Evolutionary conservation across 345 rosid species (phyloP), one percentile per base, ranked within the genome.

Genomic region (Aurinia saxatilis): DNA sequence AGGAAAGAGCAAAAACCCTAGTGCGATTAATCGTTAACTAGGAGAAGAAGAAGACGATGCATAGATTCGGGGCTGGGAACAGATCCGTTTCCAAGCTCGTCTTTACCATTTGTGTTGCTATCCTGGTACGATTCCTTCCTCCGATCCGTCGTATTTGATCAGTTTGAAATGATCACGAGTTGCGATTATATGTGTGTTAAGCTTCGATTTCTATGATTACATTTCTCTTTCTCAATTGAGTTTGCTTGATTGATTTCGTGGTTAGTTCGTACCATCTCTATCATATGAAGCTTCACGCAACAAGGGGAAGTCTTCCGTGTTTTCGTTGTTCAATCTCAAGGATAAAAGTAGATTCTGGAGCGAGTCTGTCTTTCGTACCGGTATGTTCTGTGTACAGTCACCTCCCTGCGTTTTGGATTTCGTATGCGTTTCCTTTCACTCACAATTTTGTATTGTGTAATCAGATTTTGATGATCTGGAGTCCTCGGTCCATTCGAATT

Each of bases 301-400:
- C 51, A 63, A 72, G 34, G 80, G 68, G 12, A 84, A 37, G 57
- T 71, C 83, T 51, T 90, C 99, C 0, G 86, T 90, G 39, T 87
- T 93, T 57, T 93, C 99, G 17, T 72, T 93, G 78, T 93, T 93
- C 74, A 93, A 87, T 70, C 90, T 93, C 67, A 87, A 66, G 67
- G 95, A 80, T 16, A 85, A 76, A 78, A 93, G 92, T 79, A 81
- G 80, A 72, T 93, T 84, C 68, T 93, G 99, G 99, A 90, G 87
- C 50, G 97, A 93, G 77, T 65, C 88, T 70, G 90, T 90, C 39
- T 75, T 93, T 40, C 95, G 83, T 35, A 72, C 67, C 13, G 90
- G 96, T 73, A 79, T 25, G 55, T 41, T 57, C 47, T 50, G 1
- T 57, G 25, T 49, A 2, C 29, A 37, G 16, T 49, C 29, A 6